Percentiles rank a stretch among this genome's conserved stretches.
Conservation (phyloP, 257 asterid species). For the Solanum virginianum region DNA sequence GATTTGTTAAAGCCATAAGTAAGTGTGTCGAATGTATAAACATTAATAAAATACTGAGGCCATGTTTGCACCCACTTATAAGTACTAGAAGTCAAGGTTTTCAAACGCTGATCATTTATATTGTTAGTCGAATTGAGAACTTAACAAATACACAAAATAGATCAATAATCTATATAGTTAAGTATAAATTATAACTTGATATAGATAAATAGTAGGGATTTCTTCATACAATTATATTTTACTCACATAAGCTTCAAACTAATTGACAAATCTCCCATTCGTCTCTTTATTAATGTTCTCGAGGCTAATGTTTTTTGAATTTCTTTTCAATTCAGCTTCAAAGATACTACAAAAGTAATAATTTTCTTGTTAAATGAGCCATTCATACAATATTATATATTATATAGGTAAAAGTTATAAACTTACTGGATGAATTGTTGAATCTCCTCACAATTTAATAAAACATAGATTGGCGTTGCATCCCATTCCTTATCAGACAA, state of each 20-base stretch:
- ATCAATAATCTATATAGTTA: background rate
- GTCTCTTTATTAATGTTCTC: background rate
- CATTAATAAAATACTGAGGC: too few species aligned
- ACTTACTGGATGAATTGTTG: background rate
- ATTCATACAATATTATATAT: background rate
- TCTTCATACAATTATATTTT: background rate
- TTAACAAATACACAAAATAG: background rate
- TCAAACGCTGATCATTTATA: background rate
- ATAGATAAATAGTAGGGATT: background rate
- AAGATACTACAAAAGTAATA: background rate
- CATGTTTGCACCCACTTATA: too few species aligned
- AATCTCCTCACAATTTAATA: background rate
- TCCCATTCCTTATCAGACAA: background rate
- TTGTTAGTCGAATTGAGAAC: background rate
- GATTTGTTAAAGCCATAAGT: too few species aligned
- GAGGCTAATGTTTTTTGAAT: background rate
- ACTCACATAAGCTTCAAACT: background rate
- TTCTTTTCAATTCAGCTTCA: background rate
- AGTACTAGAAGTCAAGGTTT: too few species aligned
- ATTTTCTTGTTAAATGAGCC: background rate
- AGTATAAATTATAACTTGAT: background rate
- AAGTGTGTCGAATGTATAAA: too few species aligned
- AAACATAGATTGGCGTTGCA: background rate
- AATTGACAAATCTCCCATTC: background rate
- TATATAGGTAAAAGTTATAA: background rate